Conservation (phyloP, 73 alveolate species). For the Paramecium biaurelia region DNA sequence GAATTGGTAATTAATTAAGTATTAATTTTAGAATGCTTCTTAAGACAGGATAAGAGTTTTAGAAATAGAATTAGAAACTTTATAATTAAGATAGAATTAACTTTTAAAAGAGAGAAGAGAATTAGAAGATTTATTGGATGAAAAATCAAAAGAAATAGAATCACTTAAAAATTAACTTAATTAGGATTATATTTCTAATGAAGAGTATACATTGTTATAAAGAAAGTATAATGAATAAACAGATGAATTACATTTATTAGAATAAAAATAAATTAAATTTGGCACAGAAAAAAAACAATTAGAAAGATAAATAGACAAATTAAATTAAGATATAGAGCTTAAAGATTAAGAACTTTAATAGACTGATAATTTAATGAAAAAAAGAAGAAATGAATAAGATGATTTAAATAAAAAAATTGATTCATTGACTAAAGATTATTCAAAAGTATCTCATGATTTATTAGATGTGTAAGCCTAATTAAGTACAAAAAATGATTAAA, state of each 20-base stretch:
- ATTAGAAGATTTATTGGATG: background rate
- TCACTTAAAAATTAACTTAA: background rate
- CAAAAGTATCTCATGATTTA: background rate
- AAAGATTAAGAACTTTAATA: conserved; percentile 9
- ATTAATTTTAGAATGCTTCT: background rate
- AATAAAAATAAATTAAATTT: background rate
- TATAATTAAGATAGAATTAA: background rate
- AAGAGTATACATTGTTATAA: background rate
- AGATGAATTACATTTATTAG: conserved; percentile 2
- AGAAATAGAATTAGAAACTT: background rate
- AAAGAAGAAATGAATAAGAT: conserved; percentile 8
- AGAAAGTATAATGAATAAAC: background rate
- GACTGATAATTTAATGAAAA: background rate
- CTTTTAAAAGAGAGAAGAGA: background rate
- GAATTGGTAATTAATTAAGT: background rate
- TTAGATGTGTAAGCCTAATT: background rate
- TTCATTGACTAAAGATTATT: background rate
- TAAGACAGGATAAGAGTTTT: background rate
- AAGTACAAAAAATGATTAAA: background rate
- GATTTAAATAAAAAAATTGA: background rate
- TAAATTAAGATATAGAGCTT: background rate
- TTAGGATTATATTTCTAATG: conserved; percentile 6
- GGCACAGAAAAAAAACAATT: background rate
- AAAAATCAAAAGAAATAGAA: background rate
- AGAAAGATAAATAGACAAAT: background rate